A percentile compares a stretch with the other conserved stretches of the same genome.
Conservation (phyloP, 352 stramenopile species). For the Globisporangium takayamanum region DNA sequence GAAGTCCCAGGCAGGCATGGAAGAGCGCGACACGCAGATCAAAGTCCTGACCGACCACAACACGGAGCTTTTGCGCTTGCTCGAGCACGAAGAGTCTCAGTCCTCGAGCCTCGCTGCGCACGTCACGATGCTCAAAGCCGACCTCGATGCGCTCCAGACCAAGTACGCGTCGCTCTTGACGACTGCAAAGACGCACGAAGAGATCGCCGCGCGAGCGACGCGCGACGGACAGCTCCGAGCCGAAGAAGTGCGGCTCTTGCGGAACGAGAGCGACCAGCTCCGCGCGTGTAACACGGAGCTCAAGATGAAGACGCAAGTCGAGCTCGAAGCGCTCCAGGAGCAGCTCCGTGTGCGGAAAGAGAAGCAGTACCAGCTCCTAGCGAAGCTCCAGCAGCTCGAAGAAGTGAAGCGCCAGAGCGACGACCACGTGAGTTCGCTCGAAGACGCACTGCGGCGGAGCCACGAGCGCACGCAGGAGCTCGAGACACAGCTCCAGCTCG, state of each 20-base stretch:
- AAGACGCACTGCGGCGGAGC: slow-evolving; percentile 89
- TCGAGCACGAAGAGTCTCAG: slow-evolving; percentile 93
- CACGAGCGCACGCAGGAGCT: slow-evolving; percentile 89
- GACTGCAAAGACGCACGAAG: slow-evolving; percentile 91
- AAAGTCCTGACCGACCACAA: slow-evolving; percentile 94
- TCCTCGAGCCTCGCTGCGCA: slow-evolving; percentile 51
- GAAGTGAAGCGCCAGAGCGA: slow-evolving; percentile 90
- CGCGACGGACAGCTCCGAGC: slow-evolving; percentile 90
- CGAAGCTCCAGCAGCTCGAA: slow-evolving; percentile 94
- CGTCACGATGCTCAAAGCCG: slow-evolving; percentile 45
- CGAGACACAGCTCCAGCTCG: slow-evolving; percentile 93
- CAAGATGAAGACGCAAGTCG: slow-evolving; percentile 93
- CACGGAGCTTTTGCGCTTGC: slow-evolving; percentile 90
- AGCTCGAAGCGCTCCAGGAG: slow-evolving; percentile 94
- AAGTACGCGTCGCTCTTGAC: slow-evolving; percentile 88
- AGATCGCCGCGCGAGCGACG: slow-evolving; percentile 83
- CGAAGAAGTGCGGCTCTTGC: slow-evolving; percentile 91
- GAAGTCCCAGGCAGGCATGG: slow-evolving; percentile 66
- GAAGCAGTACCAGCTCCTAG: slow-evolving; percentile 96
- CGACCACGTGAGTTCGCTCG: slow-evolving; percentile 83
- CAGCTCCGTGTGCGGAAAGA: slow-evolving; percentile 95
- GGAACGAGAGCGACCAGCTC: slow-evolving; percentile 88
- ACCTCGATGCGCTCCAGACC: slow-evolving; percentile 82
- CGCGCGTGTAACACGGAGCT: slow-evolving; percentile 90
- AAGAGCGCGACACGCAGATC: slow-evolving; percentile 91